Base-by-base conservation (phyloP, 768 basidiomycete species). In the Lentinula sp. region DNA sequence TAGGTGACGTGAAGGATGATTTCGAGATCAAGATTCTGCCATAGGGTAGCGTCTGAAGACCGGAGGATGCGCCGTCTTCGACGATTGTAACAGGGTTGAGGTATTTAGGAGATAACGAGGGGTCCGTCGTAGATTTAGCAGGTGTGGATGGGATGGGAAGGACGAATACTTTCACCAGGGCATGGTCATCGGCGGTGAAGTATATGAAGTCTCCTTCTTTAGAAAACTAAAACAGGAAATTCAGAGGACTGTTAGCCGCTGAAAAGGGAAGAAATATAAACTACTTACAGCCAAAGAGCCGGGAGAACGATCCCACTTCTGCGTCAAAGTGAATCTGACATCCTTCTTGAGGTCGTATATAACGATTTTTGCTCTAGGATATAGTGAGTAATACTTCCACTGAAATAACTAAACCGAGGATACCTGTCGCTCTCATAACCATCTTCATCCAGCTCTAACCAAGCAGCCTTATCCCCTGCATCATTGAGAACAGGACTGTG, bases 381-480 rank as follows among this genome's bases (percentile, higher is more conserved):
- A 36, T 28, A 52, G 35, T 63, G 51, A 57, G 51, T 9, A 7
- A 20, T 50, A 5, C 20, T 56, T 20, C 35, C 15, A 16, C n/a
- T 4, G 42, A 59, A 36, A 57, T 7, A 49, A 35, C 33, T 59
- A 18, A 13, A 48, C 32, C 43, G 12, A 33, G 37, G 70, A 46
- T 62, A 85, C 86, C 89, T 83, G 73, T 96, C 95, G 56, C 88
- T 81, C 73, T 98, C 95, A 66, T 95, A 89, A 1, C 95, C 95
- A 66, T 98, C 93, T 68, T 89, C 71, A 56, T 87, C 85, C 63
- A 95, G 81, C 71, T 98, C 91, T 42, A 92, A 74, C 95, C 95
- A 98, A 0, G 90, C 93, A 1, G 84, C 85, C 71, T 88, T 88
- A 53, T 80, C 80, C 0, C 88, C 91, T 50, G 83, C 74, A 3